These are phyloP conservation scores for Zasmidium angulare DNA, from an alignment of 2,329 filamentous ascomycete species.

Conservation along the genomic window DNA sequence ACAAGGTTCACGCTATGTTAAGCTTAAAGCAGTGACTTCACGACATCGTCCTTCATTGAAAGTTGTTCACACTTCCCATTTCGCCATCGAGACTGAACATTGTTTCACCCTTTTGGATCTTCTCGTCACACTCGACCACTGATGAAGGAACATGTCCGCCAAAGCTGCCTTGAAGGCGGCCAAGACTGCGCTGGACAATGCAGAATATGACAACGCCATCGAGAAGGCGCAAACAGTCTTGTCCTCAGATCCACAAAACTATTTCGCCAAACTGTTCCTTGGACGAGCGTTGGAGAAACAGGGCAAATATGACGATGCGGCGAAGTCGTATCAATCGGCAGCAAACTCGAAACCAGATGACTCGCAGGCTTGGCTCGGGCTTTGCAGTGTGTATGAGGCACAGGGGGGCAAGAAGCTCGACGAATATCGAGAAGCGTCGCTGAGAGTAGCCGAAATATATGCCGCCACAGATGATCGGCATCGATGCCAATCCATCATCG, in stretches of 20 bases:
- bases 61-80: too few relatives aligned
- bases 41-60: too few relatives aligned
- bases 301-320: constrained; percentile 68
- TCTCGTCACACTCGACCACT: neutral
- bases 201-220: constrained; percentile 75
- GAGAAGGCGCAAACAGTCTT: constrained; percentile 69
- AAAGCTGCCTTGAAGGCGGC: constrained; percentile 71
- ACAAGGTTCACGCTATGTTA: too few relatives aligned
- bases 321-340: constrained; percentile 72
- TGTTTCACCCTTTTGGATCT: too few relatives aligned
- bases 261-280: constrained; percentile 85
- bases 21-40: too few relatives aligned
- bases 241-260: constrained; percentile 71
- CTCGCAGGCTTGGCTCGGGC: constrained; percentile 84
- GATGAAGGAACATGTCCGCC: constrained; percentile 37
- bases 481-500: constrained; percentile 63
- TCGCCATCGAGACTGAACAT: too few relatives aligned
- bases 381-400: constrained; percentile 81
- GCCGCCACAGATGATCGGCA: constrained; percentile 61
- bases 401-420: constrained; percentile 68
- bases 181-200: constrained; percentile 71
- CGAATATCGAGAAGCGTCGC: constrained; percentile 70
- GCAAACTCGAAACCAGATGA: constrained; percentile 71
- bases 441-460: constrained; percentile 74
- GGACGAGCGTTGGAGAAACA: constrained; percentile 82